Percentiles rank a stretch among this genome's conserved stretches.
Evolutionary conservation across 2,329 filamentous ascomycete species (phyloP).

Genomic region (Trichocomaceae sp.): DNA sequence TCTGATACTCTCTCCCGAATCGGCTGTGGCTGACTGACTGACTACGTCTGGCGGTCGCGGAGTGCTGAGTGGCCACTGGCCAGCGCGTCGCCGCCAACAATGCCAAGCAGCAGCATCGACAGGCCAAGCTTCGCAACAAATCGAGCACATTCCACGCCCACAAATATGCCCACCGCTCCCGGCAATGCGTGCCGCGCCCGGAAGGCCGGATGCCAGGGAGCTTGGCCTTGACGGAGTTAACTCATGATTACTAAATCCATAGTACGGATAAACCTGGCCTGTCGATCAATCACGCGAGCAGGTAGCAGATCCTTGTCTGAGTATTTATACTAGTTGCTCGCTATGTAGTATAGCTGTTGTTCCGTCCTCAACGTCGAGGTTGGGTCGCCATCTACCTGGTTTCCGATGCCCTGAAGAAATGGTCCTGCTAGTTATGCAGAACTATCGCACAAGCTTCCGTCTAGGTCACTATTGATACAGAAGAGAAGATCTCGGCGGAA

Average conservation of each 20-base stretch:
- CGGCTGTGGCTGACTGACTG: too few relatives aligned
- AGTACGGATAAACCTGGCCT: too few relatives aligned
- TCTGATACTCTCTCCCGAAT: too few relatives aligned
- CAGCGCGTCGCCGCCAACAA: too few relatives aligned
- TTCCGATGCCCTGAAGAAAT: not conserved
- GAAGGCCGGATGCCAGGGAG: not conserved
- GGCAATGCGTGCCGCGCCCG: slow-evolving; percentile 5
- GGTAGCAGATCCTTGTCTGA: not conserved
- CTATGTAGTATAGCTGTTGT: not conserved
- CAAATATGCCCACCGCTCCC: not conserved
- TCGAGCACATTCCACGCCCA: not conserved
- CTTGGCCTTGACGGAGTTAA: too few relatives aligned
- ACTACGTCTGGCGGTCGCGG: too few relatives aligned
- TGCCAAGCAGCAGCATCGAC: not conserved
- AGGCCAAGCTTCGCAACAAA: not conserved
- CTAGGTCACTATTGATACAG: not conserved
- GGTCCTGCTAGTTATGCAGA: not conserved
- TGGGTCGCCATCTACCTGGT: too few relatives aligned
- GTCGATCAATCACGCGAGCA: too few relatives aligned
- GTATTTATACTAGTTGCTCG: not conserved
- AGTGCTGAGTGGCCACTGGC: not conserved
- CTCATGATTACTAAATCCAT: not conserved
- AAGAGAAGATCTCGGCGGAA: not conserved
- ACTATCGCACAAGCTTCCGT: not conserved
- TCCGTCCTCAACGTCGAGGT: not conserved